Evolutionary conservation across 2,329 filamentous ascomycete species (phyloP).

Genomic region (Cytospora piceae): DNA sequence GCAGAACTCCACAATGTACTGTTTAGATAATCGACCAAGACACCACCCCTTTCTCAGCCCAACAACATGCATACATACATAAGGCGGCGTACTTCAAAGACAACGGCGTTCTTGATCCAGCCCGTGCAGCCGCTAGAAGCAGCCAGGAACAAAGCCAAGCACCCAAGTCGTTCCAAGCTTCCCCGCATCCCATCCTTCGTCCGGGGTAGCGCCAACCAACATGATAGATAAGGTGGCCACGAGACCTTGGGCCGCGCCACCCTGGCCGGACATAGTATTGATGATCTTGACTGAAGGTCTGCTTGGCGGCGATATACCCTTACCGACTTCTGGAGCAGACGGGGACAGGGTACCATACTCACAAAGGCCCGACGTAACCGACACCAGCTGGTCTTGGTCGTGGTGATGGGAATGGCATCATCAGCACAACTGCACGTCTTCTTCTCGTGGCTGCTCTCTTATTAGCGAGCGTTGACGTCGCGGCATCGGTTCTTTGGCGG

Average conservation of each 20-base stretch:
- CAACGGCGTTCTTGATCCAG: constrained; percentile 11
- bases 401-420: constrained; percentile 13
- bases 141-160: constrained; percentile 26
- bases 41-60: constrained; percentile 10
- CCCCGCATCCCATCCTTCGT: constrained; percentile 26
- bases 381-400: constrained; percentile 4
- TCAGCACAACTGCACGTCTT: constrained; percentile 4
- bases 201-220: constrained; percentile 23
- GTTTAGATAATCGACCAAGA: constrained; percentile 4
- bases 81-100: not conserved
- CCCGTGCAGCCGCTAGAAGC: constrained; percentile 20
- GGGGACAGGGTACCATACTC: constrained; percentile 6
- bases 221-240: constrained; percentile 17
- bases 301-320: not conserved
- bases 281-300: not conserved
- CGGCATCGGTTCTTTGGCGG: not conserved
- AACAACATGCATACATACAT: not conserved
- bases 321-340: not conserved
- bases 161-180: constrained; percentile 23
- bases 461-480: constrained; percentile 2
- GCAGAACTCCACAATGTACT: not conserved
- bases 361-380: not conserved
- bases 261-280: not conserved
- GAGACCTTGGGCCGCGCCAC: not conserved
- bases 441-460: not conserved